These are phyloP conservation scores for Chaetomiaceae sp. DNA, from an alignment of 2,329 filamentous ascomycete species.

Conservation along the genomic window DNA sequence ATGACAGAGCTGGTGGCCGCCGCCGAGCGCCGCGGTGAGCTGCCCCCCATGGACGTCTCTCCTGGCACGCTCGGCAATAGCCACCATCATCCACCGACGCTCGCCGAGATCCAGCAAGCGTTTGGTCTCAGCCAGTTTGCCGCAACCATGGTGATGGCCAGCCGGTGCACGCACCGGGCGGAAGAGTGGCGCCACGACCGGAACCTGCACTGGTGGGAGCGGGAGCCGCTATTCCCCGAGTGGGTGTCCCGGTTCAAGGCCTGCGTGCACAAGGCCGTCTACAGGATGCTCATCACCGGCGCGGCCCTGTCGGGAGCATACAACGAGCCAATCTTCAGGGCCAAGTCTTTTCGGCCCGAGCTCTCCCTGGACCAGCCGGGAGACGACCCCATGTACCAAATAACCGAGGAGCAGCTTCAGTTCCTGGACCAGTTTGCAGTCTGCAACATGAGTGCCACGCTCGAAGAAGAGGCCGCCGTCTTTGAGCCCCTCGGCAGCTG, in stretches of 20 bases:
- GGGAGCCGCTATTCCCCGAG: too few species aligned
- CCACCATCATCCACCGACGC: too few species aligned
- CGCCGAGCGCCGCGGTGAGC: background rate
- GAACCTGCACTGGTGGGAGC: too few species aligned
- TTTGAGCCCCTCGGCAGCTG: conserved; percentile 1
- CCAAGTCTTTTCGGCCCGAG: too few species aligned
- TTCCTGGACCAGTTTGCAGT: conserved; percentile 1
- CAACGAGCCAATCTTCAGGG: conserved; percentile 2
- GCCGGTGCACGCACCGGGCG: too few species aligned
- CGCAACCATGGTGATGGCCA: too few species aligned
- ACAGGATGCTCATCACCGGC: conserved; percentile 3
- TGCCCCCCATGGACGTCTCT: background rate
- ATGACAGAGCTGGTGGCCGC: conserved; percentile 7
- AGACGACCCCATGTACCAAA: background rate
- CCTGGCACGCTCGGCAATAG: conserved; percentile 1
- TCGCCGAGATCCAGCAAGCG: too few species aligned
- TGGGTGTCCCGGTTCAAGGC: too few species aligned
- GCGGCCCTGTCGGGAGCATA: conserved; percentile 5
- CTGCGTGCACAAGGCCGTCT: background rate
- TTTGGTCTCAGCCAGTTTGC: too few species aligned
- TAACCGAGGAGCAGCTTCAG: background rate
- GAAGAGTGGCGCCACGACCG: too few species aligned
- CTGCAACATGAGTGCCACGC: background rate
- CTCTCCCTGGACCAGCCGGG: too few species aligned
- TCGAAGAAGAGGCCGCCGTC: conserved; percentile 1